phyloP scores from a whole-genome alignment of 306 rosid species.

The Fragaria iinumae region DNA sequence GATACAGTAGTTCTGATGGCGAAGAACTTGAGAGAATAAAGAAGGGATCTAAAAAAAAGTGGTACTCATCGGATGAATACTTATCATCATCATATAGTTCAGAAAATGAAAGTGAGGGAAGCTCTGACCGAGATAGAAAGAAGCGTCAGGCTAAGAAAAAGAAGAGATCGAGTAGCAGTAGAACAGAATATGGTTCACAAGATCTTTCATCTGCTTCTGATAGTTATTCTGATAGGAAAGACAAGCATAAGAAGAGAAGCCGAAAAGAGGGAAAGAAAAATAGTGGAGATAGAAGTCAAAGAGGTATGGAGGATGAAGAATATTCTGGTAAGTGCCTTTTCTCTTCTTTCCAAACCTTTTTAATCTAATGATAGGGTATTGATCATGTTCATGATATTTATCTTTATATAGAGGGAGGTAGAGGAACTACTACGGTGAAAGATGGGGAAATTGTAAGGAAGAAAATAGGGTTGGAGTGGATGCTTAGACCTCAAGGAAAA shows the following conservation, averaged over 20 bases:
- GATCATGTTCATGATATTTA: not conserved
- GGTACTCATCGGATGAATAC: slow-evolving; percentile 65
- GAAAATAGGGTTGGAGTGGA: slow-evolving; percentile 93
- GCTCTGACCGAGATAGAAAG: slow-evolving; percentile 30
- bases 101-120: slow-evolving; percentile 42
- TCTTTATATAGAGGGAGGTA: slow-evolving; percentile 17
- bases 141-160: slow-evolving; percentile 37
- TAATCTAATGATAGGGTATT: not conserved
- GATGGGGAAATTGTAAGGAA: slow-evolving; percentile 64
- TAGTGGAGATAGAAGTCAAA: slow-evolving; percentile 27
- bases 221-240: slow-evolving; percentile 28
- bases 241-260: slow-evolving; percentile 11
- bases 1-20: slow-evolving; percentile 51
- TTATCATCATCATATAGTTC: slow-evolving; percentile 43
- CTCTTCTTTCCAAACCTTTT: not conserved
- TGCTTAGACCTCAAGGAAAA: slow-evolving; percentile 72
- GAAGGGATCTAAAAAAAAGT: slow-evolving; percentile 54
- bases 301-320: slow-evolving; percentile 19
- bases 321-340: slow-evolving; percentile 19
- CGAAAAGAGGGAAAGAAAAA: slow-evolving; percentile 31
- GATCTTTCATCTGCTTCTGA: slow-evolving; percentile 35
- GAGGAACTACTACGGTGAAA: slow-evolving; percentile 24
- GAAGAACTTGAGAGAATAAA: slow-evolving; percentile 50
- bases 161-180: slow-evolving; percentile 33
- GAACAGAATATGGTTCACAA: slow-evolving; percentile 33